phyloP scores from a whole-genome alignment of 495 filamentous ascomycete species.

The Podospora pseudopauciseta region DNA sequence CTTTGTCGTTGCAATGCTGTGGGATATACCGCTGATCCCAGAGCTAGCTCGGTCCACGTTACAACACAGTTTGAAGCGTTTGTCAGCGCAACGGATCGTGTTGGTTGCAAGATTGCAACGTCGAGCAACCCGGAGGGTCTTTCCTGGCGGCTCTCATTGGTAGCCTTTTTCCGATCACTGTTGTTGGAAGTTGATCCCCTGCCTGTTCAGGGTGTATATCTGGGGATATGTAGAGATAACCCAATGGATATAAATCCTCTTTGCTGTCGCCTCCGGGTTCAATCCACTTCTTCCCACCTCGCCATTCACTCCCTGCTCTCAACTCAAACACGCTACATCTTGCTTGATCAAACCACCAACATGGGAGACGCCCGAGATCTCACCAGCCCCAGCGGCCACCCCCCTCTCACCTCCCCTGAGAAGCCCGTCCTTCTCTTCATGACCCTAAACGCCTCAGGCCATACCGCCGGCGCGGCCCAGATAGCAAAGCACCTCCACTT shows the following conservation, averaged over 20 bases:
- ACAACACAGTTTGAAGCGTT: background rate
- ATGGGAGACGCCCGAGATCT: slow-evolving; percentile 1
- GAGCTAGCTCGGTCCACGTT: background rate
- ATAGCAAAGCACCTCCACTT: slow-evolving; percentile 27
- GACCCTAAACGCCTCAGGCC: slow-evolving; percentile 14
- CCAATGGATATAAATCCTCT: background rate
- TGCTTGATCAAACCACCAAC: background rate
- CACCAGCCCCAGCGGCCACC: background rate
- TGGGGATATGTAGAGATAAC: background rate
- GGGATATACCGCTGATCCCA: no score
- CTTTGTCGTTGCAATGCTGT: no score
- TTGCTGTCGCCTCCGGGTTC: no score
- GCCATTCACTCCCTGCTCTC: background rate
- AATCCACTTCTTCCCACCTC: no score
- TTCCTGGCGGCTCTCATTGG: background rate
- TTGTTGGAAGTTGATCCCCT: background rate
- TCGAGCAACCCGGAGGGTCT: background rate
- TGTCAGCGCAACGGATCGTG: background rate
- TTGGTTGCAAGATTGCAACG: background rate
- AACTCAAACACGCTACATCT: background rate
- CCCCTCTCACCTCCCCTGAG: background rate
- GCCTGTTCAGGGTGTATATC: background rate
- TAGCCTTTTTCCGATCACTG: background rate
- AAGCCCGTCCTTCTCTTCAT: slow-evolving; percentile 28
- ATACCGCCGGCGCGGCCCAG: slow-evolving; percentile 11